These are phyloP conservation scores for Arabidopsis lyrata DNA, from an alignment of 441 rosid species.

Conservation along the genomic window DNA sequence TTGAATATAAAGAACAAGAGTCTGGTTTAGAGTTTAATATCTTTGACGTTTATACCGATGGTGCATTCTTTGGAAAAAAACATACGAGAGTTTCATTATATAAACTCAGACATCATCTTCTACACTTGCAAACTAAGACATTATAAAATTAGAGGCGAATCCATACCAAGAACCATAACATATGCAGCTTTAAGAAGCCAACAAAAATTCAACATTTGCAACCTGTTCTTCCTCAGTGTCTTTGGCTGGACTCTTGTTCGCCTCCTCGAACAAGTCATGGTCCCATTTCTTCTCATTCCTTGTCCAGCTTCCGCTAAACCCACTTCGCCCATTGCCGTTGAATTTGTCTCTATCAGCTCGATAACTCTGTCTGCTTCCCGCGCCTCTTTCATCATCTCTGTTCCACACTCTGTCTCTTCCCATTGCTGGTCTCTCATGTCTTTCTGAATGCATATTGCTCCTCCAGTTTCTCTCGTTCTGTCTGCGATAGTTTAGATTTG, in stretches of 20 bases:
- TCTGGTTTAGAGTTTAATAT: constrained; percentile 8
- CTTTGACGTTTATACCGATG: neutral
- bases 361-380: constrained; percentile 50
- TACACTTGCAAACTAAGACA: constrained; percentile 33
- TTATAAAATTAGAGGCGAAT: neutral
- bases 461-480: constrained; percentile 62
- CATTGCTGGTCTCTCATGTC: constrained; percentile 52
- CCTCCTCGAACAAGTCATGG: constrained; percentile 87
- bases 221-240: constrained; percentile 88
- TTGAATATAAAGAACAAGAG: neutral
- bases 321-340: constrained; percentile 50
- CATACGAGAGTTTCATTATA: constrained; percentile 32
- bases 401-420: constrained; percentile 51
- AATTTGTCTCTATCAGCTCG: constrained; percentile 58
- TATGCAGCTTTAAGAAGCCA: constrained; percentile 57
- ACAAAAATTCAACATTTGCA: constrained; percentile 86
- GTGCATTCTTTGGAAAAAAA: neutral
- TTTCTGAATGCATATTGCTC: constrained; percentile 48
- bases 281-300: constrained; percentile 86
- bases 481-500: constrained; percentile 43
- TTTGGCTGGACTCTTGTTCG: constrained; percentile 65
- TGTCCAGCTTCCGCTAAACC: constrained; percentile 48
- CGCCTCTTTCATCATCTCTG: constrained; percentile 64
- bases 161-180: constrained; percentile 5
- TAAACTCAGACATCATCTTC: constrained; percentile 28